Evolutionary conservation across 331 rosid genomes (phyloP).

Genomic region (Spiraea crenata): DNA sequence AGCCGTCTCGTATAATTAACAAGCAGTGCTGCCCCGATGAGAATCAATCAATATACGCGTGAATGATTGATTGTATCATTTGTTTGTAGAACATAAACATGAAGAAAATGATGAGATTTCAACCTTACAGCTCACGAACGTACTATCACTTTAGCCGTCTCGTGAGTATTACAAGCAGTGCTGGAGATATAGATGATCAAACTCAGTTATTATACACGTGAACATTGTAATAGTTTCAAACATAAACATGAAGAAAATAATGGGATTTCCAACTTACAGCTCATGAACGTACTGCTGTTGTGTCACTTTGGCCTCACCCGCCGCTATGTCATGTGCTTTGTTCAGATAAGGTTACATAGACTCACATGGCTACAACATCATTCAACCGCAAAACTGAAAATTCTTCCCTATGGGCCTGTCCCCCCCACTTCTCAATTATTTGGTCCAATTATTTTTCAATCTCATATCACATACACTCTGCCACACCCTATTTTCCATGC

Average conservation of each 20-base stretch:
- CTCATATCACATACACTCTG: not conserved
- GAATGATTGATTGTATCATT: too few relatives aligned
- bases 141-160: slow-evolving; percentile 25
- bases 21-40: too few relatives aligned
- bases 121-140: not conserved
- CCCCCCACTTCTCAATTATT: not conserved
- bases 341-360: not conserved
- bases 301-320: slow-evolving; percentile 21
- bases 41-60: too few relatives aligned
- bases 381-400: not conserved
- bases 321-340: slow-evolving; percentile 19
- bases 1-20: not conserved
- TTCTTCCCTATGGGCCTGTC: not conserved
- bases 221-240: not conserved
- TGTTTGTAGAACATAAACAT: not conserved
- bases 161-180: too few relatives aligned
- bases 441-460: too few relatives aligned
- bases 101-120: slow-evolving; percentile 8
- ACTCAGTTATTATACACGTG: too few relatives aligned
- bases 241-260: not conserved
- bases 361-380: slow-evolving; percentile 35
- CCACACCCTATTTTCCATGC: not conserved
- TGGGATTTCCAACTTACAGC: slow-evolving; percentile 3
- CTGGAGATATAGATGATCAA: too few relatives aligned
- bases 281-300: slow-evolving; percentile 1